Conservation (phyloP, 2,329 filamentous ascomycete species). For the Neopestalotiopsis sp. region DNA sequence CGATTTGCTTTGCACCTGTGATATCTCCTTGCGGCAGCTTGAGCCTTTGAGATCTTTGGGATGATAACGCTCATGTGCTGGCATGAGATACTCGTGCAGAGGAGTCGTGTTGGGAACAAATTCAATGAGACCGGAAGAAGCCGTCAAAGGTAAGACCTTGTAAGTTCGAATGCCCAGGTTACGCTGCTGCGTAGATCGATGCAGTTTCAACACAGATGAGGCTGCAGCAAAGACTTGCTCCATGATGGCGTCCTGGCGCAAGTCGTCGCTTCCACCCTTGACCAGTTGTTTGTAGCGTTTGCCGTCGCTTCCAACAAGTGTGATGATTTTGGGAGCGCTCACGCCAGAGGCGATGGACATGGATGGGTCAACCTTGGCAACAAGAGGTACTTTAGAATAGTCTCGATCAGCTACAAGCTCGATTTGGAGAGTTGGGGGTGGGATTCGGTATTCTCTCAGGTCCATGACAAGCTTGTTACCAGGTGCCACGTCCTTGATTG, state of each 20-base stretch:
- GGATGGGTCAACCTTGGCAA: slow-evolving; percentile 71
- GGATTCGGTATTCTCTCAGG: slow-evolving; percentile 71
- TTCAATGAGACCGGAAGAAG: slow-evolving; percentile 89
- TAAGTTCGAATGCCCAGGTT: slow-evolving; percentile 93
- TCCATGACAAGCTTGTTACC: slow-evolving; percentile 68
- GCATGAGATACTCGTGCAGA: slow-evolving; percentile 89
- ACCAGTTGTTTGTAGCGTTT: slow-evolving; percentile 85
- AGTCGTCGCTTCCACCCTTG: slow-evolving; percentile 94
- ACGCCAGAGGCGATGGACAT: slow-evolving; percentile 90
- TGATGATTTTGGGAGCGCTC: slow-evolving; percentile 92
- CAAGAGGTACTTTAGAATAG: slow-evolving; percentile 78
- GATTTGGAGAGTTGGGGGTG: slow-evolving; percentile 88
- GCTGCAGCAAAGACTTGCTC: slow-evolving; percentile 98
- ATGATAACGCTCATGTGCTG: slow-evolving; percentile 85
- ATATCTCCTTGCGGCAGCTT: slow-evolving; percentile 80
- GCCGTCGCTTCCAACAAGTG: slow-evolving; percentile 79
- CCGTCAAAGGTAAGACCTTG: slow-evolving; percentile 90
- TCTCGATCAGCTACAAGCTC: slow-evolving; percentile 73
- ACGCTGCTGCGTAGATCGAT: slow-evolving; percentile 85
- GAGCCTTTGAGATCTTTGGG: slow-evolving; percentile 81
- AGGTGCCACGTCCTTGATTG: slow-evolving; percentile 63
- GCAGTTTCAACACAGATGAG: slow-evolving; percentile 84
- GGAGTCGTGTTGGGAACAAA: slow-evolving; percentile 95
- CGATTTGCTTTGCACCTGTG: slow-evolving; percentile 70
- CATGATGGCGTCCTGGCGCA: slow-evolving; percentile 98